Evolutionary conservation across 2,329 filamentous ascomycete genomes (phyloP), one percentile per base, ranked within the genome.

Genomic region (Penicillium sp.): DNA sequence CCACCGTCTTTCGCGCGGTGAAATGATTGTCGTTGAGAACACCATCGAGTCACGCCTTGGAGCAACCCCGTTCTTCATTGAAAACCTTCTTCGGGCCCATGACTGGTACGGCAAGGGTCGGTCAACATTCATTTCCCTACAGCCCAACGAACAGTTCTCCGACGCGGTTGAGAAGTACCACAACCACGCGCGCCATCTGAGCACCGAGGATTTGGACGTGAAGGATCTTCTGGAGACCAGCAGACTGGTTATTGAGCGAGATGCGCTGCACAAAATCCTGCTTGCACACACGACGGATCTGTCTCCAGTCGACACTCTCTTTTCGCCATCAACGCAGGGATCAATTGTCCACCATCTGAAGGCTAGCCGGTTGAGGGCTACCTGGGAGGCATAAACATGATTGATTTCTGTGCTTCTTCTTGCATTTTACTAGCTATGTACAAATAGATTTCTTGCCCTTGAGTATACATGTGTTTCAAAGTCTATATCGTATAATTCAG

Each of bases 141-240:
- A 81, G 53, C 75, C 77, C 63, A 80, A 88, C 58, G 79, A 83
- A 40, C 82, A 84, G 52, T 77, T 97, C 46, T 88, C 86, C 62
- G 81, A 81, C 36, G 86, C 87, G 32, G 79, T 96, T 69, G 81
- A 83, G 48, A 77, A 83, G 55, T 75, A 87, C 58, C 83, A 82
- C 8, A 78, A 83, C 67, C 83, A 92, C 58, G 91, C 89, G 18
- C 83, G 86, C 52, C 87, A 88, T 8, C 78, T 92, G 63, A 82
- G 84, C 54, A 79, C 88, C 55, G 78, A 82, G n/a, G 89, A 96
- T 59, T 91, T 99, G 34, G 94, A 97, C 75, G 91, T 99, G 59
- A 99, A 97, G 83, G 90, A 97, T 72, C 75, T 99, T 60, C 77
- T 99, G 62, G 90, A 94, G 78, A 86, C 88, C 50, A 89, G 90